Percentiles rank a stretch among this genome's conserved stretches.
Conservation (phyloP, 805 yeast genomes). For the Komagataella pastoris region DNA sequence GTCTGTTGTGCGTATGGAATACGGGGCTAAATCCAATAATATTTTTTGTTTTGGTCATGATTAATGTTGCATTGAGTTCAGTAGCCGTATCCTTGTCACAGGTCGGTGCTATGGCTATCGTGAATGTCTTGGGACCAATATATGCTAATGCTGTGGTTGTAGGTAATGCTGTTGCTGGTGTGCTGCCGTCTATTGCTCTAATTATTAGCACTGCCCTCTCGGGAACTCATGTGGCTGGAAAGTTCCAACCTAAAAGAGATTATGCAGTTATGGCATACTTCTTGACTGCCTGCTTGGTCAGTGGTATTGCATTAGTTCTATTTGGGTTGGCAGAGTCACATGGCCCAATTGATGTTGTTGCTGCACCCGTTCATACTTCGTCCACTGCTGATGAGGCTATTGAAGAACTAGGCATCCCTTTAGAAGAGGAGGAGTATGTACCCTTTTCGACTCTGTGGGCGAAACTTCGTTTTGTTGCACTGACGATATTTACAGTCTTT, state of each 20-base stretch:
- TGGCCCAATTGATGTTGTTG: not conserved
- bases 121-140: constrained; percentile 58
- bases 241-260: not conserved
- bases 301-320: constrained; percentile 4
- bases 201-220: constrained; percentile 26
- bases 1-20: constrained; percentile 27
- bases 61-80: constrained; percentile 50
- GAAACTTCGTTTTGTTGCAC: constrained; percentile 49
- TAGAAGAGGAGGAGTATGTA: constrained; percentile 22
- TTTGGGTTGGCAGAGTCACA: constrained; percentile 9
- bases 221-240: not conserved
- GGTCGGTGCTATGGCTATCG: constrained; percentile 83
- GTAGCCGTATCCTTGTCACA: constrained; percentile 75
- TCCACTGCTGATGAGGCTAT: constrained; percentile 6
- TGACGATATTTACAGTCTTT: constrained; percentile 64
- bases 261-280: constrained; percentile 22
- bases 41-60: constrained; percentile 44
- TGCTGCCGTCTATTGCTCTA: constrained; percentile 67
- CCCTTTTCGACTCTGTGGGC: constrained; percentile 48
- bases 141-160: constrained; percentile 87
- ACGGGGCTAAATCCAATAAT: constrained; percentile 21
- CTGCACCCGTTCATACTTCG: not conserved
- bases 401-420: not conserved
- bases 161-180: constrained; percentile 93
- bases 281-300: constrained; percentile 11